These are phyloP conservation scores for Trichoderma cornu-damae DNA, from an alignment of 2,329 filamentous ascomycete species.

Conservation along the genomic window DNA sequence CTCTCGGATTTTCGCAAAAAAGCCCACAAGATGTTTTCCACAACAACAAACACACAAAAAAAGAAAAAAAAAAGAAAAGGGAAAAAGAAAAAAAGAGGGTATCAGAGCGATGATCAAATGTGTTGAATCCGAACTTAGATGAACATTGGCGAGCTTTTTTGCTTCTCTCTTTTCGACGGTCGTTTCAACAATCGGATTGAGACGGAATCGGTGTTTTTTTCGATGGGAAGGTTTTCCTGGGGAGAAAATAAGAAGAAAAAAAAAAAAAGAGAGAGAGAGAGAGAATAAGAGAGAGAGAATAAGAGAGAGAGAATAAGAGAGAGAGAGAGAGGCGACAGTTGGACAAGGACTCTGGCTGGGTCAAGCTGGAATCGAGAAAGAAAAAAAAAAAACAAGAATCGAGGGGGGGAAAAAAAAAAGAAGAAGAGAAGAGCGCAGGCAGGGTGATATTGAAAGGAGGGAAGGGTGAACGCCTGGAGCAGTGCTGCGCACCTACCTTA, in stretches of 20 bases:
- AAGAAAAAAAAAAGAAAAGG: too few relatives aligned
- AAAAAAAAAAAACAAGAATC: background rate
- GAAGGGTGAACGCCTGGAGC: conserved; percentile 1
- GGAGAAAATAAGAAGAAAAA: background rate
- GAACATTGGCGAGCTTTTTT: too few relatives aligned
- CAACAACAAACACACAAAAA: too few relatives aligned
- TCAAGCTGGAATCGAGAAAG: background rate
- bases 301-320: background rate
- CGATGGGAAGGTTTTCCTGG: too few relatives aligned
- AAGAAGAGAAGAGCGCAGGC: conserved; percentile 3
- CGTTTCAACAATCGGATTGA: too few relatives aligned
- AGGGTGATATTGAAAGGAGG: conserved; percentile 14
- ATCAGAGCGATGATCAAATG: background rate
- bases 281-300: background rate
- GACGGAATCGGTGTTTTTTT: too few relatives aligned
- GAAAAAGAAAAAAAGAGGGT: background rate
- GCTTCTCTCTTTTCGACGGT: too few relatives aligned
- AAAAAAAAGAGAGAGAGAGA: background rate
- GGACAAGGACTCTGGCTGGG: background rate
- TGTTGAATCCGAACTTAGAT: background rate
- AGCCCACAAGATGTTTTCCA: background rate
- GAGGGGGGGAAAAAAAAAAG: background rate
- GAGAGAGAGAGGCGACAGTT: background rate
- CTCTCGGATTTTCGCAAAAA: background rate
- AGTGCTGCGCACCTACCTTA: too few relatives aligned